Percentiles rank a stretch among this genome's conserved stretches.
phyloP scores from a whole-genome alignment of 768 basidiomycete genomes.

The Clathrus columnatus region DNA sequence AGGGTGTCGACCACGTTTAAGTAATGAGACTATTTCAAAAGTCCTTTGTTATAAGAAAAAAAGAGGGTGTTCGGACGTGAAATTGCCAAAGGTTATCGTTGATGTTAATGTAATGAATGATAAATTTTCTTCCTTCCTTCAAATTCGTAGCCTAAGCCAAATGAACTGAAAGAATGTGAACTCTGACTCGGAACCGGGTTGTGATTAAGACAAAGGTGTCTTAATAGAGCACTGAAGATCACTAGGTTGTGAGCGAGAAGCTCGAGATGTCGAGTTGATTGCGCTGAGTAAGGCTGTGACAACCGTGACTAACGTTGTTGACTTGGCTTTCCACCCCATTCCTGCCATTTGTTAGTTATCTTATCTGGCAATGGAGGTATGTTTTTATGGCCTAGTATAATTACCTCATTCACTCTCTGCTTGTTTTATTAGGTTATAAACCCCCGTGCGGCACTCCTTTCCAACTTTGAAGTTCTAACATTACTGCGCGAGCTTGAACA shows the following conservation, averaged over 20 bases:
- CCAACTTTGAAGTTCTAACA: conserved; percentile 78
- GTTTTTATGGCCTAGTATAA: neutral
- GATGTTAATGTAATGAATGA: neutral
- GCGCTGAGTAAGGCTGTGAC: neutral
- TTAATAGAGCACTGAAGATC: too few species aligned
- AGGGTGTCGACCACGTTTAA: neutral
- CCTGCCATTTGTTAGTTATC: too few species aligned
- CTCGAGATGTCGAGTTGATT: too few species aligned
- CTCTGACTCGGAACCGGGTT: too few species aligned
- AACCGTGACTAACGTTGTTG: neutral
- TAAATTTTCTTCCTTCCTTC: neutral
- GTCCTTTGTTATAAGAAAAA: neutral
- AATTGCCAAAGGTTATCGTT: neutral
- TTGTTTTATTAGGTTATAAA: conserved; percentile 46
- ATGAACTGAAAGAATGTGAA: too few species aligned
- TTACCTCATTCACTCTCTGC: neutral
- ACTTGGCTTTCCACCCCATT: neutral
- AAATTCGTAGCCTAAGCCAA: too few species aligned
- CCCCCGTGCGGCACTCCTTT: conserved; percentile 68
- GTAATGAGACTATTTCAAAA: neutral
- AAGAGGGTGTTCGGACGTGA: neutral
- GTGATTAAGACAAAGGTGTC: too few species aligned
- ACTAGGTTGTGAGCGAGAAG: too few species aligned
- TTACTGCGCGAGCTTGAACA: conserved; percentile 70
- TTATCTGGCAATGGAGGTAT: conserved; percentile 6